Evolutionary conservation across 441 rosid genomes (phyloP).

Genomic region (Capsella rubella): DNA sequence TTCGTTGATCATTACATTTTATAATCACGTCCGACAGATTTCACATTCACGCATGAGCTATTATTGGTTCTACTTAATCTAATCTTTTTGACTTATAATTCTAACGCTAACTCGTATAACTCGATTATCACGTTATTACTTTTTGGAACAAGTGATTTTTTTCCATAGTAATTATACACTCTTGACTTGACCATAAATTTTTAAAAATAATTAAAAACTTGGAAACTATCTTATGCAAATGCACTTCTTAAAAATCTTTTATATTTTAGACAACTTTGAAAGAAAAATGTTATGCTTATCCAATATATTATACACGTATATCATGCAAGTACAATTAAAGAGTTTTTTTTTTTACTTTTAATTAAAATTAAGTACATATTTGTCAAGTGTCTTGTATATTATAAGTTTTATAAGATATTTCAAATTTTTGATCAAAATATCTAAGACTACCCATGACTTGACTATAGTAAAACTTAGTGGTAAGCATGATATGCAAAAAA

Average conservation of each 20-base stretch:
- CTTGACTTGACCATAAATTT: conserved; percentile 4
- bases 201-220: too few relatives aligned
- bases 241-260: background rate
- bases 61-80: conserved; percentile 12
- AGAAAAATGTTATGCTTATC: background rate
- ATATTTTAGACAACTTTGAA: background rate
- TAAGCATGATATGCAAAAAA: conserved; percentile 11
- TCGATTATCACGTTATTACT: conserved; percentile 12
- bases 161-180: background rate
- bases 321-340: too few relatives aligned
- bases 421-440: background rate
- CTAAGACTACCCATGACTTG: background rate
- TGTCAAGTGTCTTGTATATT: background rate
- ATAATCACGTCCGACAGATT: conserved; percentile 39
- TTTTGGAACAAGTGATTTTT: background rate
- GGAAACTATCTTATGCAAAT: background rate
- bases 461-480: conserved; percentile 32
- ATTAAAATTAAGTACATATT: background rate
- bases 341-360: too few relatives aligned
- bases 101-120: conserved; percentile 29
- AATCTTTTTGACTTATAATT: conserved; percentile 20
- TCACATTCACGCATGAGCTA: conserved; percentile 26
- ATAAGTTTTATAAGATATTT: background rate
- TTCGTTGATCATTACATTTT: conserved; percentile 28
- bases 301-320: too few relatives aligned